Base-by-base conservation (phyloP, 2,329 filamentous ascomycete species). In the Trichoderma simmonsii region DNA sequence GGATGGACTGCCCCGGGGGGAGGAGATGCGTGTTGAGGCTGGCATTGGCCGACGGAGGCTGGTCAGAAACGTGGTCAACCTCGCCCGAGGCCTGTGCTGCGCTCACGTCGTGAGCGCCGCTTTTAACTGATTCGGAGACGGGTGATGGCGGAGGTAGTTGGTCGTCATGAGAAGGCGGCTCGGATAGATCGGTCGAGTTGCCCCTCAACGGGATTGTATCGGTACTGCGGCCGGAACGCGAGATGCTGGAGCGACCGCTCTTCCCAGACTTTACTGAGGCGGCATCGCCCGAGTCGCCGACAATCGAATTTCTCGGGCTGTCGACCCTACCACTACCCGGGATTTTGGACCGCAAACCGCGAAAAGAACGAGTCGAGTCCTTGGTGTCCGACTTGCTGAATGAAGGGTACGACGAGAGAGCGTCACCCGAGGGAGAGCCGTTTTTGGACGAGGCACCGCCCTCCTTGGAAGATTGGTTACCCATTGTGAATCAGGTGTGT, bases 301-400 rank as follows among this genome's bases (percentile, higher is more conserved):
- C 80, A 30, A 93, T 85, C 14, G 95, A 97, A 75, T 87, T 90
- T 75, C 94, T 88, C 26, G 95, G 94, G 80, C 95, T 97, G 79
- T 97, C 95, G 60, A 85, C 89, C 79, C 89, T 93, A 74, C 86
- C 86, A 75, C 82, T 86, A 43, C 92, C 93, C 2, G 93, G 94
- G 73, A 97, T 98, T 83, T 98, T 98, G 74, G 94, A 97, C 73
- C 93, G 89, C 76, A 98, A 88, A 51, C 90, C 92, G 76, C 93
- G 90, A 81, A 98, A 91, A 5, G 95, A 98, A 75, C 94, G 92
- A 36, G 92, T 90, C 7, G 94, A 98, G 75, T 97, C 95, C 81
- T 95, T 95, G 32, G 95, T 98, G 80, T 98, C 95, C 71, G 94
- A 94, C 80, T 92, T 92, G 83, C 91, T 93, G 80, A 98, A 95